Percentiles rank a stretch among this genome's conserved stretches.
Evolutionary conservation across 208 protist species (phyloP).

Genomic region (Acanthamoeba triangularis): DNA sequence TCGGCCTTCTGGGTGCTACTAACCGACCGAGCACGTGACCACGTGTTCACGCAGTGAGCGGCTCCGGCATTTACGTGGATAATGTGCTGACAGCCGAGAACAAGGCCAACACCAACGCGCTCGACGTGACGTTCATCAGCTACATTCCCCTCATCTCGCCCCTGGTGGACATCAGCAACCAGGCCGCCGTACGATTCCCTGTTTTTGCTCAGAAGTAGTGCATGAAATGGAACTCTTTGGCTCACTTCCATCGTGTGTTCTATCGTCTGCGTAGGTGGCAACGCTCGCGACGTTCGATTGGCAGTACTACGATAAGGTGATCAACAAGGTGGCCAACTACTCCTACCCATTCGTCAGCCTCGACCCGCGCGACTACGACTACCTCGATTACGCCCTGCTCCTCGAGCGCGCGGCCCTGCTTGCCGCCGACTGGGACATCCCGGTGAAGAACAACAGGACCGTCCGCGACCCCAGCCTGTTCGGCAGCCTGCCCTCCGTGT

Average conservation of each 20-base stretch:
- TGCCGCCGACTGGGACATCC: constrained; percentile 81
- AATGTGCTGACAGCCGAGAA: constrained; percentile 81
- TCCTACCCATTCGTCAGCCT: constrained; percentile 72
- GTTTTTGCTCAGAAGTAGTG: not conserved
- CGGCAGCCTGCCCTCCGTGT: not conserved
- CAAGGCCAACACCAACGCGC: constrained; percentile 79
- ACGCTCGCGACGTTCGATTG: constrained; percentile 72
- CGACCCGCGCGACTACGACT: constrained; percentile 72
- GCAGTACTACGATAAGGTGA: constrained; percentile 77
- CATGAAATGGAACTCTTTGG: not conserved
- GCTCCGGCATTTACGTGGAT: constrained; percentile 79
- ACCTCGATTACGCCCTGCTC: constrained; percentile 73
- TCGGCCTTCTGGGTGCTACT: not conserved
- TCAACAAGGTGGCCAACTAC: constrained; percentile 75
- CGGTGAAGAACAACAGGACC: constrained; percentile 74
- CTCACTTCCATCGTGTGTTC: not conserved
- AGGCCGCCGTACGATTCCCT: constrained; percentile 39
- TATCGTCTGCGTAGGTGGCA: not conserved
- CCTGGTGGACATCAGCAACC: constrained; percentile 77
- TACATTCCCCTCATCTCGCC: constrained; percentile 81
- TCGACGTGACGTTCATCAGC: constrained; percentile 74
- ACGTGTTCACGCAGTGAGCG: constrained; percentile 31
- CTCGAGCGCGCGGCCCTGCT: not conserved
- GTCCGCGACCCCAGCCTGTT: not conserved
- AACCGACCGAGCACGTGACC: no score